phyloP scores from a whole-genome alignment of 2,329 filamentous ascomycete genomes.

The Lomentospora prolificans region DNA sequence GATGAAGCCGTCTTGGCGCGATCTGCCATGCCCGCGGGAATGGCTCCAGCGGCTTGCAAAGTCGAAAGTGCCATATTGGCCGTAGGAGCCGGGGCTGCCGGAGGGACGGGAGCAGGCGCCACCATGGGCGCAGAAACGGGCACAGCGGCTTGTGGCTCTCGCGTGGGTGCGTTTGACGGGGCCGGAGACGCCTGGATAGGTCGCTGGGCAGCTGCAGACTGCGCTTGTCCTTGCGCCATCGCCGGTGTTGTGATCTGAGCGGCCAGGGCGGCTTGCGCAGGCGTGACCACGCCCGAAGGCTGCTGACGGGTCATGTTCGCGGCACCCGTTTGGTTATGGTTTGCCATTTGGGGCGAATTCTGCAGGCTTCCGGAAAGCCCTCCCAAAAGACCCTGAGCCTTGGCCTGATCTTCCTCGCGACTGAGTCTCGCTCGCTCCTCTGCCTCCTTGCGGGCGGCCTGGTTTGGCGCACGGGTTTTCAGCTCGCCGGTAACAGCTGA shows the following conservation, averaged over 20 bases:
- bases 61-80: neutral
- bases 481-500: slow-evolving; percentile 83
- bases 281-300: slow-evolving; percentile 16
- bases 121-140: neutral
- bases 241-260: slow-evolving; percentile 7
- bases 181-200: slow-evolving; percentile 8
- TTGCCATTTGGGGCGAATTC: slow-evolving; percentile 21
- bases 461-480: slow-evolving; percentile 71
- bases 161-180: neutral
- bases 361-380: slow-evolving; percentile 42
- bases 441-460: slow-evolving; percentile 59
- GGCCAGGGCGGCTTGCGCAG: slow-evolving; percentile 12
- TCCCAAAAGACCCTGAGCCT: slow-evolving; percentile 50
- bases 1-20: neutral
- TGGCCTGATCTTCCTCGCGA: slow-evolving; percentile 49
- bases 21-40: neutral
- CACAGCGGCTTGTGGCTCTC: neutral
- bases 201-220: slow-evolving; percentile 3
- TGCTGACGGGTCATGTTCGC: slow-evolving; percentile 17
- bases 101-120: neutral
- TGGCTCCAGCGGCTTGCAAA: neutral
- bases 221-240: slow-evolving; percentile 7
- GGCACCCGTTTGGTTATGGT: neutral
- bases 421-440: slow-evolving; percentile 52
- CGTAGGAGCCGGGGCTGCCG: neutral